Conservation (phyloP, 257 asterid species). For the Cruciata laevipes region DNA sequence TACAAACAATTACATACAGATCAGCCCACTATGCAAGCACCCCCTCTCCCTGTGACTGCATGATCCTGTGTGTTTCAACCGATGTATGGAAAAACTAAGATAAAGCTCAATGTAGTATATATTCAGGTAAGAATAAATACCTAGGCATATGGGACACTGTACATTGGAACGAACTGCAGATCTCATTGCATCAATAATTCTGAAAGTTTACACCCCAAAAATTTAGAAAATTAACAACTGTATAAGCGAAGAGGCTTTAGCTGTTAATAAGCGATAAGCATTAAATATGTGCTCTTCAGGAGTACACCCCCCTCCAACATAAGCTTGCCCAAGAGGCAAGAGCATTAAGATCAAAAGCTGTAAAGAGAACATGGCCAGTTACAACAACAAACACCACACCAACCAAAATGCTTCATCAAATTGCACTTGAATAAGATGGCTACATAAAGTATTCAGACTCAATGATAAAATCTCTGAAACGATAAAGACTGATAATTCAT, state of each 20-base stretch:
- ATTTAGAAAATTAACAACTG: neutral
- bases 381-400: neutral
- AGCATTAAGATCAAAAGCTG: too few species aligned
- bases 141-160: slow-evolving; percentile 47
- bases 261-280: neutral
- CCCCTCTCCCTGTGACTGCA: neutral
- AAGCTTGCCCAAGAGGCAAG: too few species aligned
- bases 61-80: too few species aligned
- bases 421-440: neutral
- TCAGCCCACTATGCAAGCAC: neutral
- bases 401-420: neutral
- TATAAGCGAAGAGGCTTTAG: neutral
- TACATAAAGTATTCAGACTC: neutral
- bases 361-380: neutral
- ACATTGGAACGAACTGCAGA: slow-evolving; percentile 34
- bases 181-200: slow-evolving; percentile 25
- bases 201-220: slow-evolving; percentile 13
- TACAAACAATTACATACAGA: slow-evolving; percentile 2
- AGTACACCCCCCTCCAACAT: too few species aligned
- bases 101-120: slow-evolving; percentile 6
- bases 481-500: neutral
- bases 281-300: too few species aligned
- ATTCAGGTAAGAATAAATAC: slow-evolving; percentile 22
- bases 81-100: neutral
- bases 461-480: neutral